These are phyloP conservation scores for Aspergillus sp. DNA, from an alignment of 2,329 filamentous ascomycete species.

Conservation along the genomic window DNA sequence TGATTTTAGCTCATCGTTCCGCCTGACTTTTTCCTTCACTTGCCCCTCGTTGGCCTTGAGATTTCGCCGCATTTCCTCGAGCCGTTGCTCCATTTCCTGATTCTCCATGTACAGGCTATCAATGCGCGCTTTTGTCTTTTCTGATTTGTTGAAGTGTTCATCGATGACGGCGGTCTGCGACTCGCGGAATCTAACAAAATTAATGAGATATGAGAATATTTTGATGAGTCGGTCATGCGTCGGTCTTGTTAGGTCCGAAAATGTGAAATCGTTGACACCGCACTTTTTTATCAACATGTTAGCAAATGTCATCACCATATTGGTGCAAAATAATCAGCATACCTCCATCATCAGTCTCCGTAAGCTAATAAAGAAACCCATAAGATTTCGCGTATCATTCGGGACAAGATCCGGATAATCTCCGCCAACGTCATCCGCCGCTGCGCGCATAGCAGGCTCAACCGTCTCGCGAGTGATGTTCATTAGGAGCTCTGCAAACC, in stretches of 20 bases:
- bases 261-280: constrained; percentile 87
- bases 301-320: not conserved
- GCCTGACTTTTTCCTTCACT: constrained; percentile 73
- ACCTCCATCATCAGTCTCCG: constrained; percentile 66
- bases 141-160: constrained; percentile 85
- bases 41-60: constrained; percentile 73
- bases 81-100: constrained; percentile 71
- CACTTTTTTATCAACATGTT: constrained; percentile 48
- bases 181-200: constrained; percentile 95
- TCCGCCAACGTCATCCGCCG: constrained; percentile 77
- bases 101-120: constrained; percentile 81
- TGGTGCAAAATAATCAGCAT: too few relatives aligned
- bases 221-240: constrained; percentile 85
- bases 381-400: constrained; percentile 80
- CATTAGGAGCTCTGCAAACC: constrained; percentile 89
- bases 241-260: constrained; percentile 84
- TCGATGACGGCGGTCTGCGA: constrained; percentile 85
- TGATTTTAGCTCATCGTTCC: constrained; percentile 82
- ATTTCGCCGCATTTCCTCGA: constrained; percentile 75
- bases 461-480: constrained; percentile 90
- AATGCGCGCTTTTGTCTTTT: constrained; percentile 78
- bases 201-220: constrained; percentile 97
- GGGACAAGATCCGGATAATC: constrained; percentile 79
- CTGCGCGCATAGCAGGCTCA: constrained; percentile 89
- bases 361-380: constrained; percentile 89